Evolutionary conservation across 371 early-diverging fungal species (phyloP).

Genomic region (Mortierella sp.): DNA sequence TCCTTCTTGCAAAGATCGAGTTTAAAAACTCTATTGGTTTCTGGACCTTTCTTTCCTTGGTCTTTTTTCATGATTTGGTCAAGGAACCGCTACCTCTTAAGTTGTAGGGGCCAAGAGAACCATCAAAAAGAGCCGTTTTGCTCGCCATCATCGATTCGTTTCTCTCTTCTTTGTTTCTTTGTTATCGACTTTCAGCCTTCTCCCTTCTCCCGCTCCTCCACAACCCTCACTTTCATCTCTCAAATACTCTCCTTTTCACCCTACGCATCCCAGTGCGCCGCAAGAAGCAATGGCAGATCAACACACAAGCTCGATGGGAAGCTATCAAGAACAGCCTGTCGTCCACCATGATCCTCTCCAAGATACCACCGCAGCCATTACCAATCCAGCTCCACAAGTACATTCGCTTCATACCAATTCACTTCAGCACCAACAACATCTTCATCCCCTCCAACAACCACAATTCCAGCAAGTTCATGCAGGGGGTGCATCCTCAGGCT

Average conservation of each 20-base stretch:
- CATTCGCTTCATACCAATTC: neutral
- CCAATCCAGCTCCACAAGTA: neutral
- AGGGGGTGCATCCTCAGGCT: constrained; percentile 40
- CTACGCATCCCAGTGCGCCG: neutral
- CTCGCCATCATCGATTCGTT: neutral
- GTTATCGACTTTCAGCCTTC: neutral
- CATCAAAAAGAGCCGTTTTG: constrained; percentile 20
- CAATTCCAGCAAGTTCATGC: constrained; percentile 6
- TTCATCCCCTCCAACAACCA: neutral
- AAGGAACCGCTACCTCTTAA: constrained; percentile 30
- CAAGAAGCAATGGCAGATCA: constrained; percentile 5
- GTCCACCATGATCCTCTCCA: neutral
- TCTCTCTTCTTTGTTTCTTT: neutral
- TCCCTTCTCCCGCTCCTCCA: neutral
- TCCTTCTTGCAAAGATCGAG: neutral
- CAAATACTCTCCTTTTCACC: neutral
- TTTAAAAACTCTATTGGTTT: constrained; percentile 22
- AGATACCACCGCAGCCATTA: neutral
- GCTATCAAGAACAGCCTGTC: neutral
- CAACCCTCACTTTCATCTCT: neutral
- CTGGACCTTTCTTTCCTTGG: constrained; percentile 11
- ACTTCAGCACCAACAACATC: neutral
- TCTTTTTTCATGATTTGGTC: neutral
- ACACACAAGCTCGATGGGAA: neutral
- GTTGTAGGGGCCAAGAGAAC: constrained; percentile 22